Evolutionary conservation across 345 rosid genomes (phyloP).

Genomic region (Eucalyptus regnans): DNA sequence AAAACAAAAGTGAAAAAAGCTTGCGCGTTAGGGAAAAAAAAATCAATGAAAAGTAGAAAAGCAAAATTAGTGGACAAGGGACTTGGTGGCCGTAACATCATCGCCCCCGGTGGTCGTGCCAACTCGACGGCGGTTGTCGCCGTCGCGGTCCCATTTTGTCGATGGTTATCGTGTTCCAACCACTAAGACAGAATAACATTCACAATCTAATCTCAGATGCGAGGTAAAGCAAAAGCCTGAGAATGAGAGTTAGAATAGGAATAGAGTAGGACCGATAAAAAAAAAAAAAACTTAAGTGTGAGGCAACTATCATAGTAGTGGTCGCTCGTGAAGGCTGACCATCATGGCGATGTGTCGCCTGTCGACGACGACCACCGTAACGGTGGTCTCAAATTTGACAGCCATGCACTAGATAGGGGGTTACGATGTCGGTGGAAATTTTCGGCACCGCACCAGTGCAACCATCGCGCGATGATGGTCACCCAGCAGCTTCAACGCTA

Average conservation of each 20-base stretch:
- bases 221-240: fast-evolving
- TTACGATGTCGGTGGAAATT: not conserved
- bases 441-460: not conserved
- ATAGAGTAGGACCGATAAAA: fast-evolving
- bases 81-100: not conserved
- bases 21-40: not conserved
- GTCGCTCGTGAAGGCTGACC: not conserved
- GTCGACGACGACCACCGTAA: not conserved
- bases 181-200: fast-evolving
- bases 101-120: not conserved
- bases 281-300: fast-evolving
- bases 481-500: not conserved
- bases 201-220: fast-evolving
- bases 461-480: not conserved
- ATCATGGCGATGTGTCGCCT: not conserved
- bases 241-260: fast-evolving
- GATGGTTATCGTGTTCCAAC: not conserved
- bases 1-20: not conserved
- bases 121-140: not conserved
- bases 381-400: not conserved
- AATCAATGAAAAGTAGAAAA: not conserved
- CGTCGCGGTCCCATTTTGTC: not conserved
- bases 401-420: not conserved
- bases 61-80: not conserved
- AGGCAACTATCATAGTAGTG: not conserved